Base-by-base conservation (phyloP, 345 rosid species). In the Eucalyptus polyanthemos region DNA sequence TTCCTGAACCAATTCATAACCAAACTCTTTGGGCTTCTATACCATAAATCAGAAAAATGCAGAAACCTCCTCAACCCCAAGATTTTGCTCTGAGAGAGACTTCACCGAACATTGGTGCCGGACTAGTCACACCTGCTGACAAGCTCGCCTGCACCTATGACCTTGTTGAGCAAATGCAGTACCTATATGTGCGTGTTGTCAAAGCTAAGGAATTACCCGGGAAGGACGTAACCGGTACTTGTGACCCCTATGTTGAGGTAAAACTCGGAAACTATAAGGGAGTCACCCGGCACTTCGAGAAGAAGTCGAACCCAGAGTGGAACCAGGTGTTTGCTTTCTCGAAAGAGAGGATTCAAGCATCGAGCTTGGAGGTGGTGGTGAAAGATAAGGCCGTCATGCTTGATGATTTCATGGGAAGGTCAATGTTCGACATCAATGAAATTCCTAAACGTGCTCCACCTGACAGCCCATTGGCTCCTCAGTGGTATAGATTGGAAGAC, bases 81-180 rank as follows among this genome's bases (percentile, higher is more conserved):
- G 99, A 98, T 37, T 98, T 95, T 89, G 96, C 97, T 42, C 92
- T 98, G 49, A 98, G 96, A 94, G 99, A 98, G 93, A 97, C 99
- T 87, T 92, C 94, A n/a, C 99, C 99, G 37, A 97, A 96, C 87
- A 96, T 98, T 40, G 99, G 99, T n/a, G 98, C 95, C 37, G 97
- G 94, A 86, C 91, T 91, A 83, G 47, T 17, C 56, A n/a, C 94
- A 19, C 89, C 95, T 1, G 96, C 93, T 40, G 98, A 97, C 88
- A 98, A 96, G 94, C 98, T 95, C 67, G 94, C 98, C 6, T 88
- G 95, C 94, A 96, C 99, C 58, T 98, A 98, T 94, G 99, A 98
- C 89, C 95, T 98, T 49, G 99, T 98, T 47, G 99, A 98, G 93
- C 99, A 98, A 92, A 98, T 98, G 99, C 97, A 96, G 31, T 98